phyloP scores from a whole-genome alignment of 1,139 yeast species.

The Hansenula sp. region DNA sequence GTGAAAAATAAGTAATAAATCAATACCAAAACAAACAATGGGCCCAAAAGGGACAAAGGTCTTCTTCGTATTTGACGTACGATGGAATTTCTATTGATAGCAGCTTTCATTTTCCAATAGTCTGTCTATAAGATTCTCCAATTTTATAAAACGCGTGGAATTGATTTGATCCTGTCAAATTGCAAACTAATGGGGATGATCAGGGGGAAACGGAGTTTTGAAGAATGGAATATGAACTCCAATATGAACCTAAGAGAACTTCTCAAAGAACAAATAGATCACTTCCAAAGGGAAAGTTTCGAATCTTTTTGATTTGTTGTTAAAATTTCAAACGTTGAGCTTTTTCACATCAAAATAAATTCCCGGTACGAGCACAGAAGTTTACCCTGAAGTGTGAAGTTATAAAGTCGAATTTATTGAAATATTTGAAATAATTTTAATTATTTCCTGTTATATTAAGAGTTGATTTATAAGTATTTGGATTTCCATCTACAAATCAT shows the following conservation, averaged over 20 bases:
- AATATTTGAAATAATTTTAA: background rate
- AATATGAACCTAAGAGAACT: no score
- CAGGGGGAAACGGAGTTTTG: no score
- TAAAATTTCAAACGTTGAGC: background rate
- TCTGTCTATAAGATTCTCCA: background rate
- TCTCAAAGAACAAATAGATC: no score
- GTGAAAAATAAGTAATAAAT: slow-evolving; percentile 40
- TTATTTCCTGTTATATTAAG: no score
- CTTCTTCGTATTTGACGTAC: slow-evolving; percentile 58
- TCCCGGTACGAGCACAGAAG: background rate
- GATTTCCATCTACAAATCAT: no score
- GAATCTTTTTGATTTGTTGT: no score
- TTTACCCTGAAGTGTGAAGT: background rate
- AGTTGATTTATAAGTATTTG: no score
- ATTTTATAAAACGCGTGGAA: background rate
- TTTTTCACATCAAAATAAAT: no score
- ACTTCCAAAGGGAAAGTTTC: no score
- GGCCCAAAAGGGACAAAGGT: slow-evolving; percentile 45
- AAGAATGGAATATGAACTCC: no score
- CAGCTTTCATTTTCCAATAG: slow-evolving; percentile 16
- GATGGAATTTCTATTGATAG: slow-evolving; percentile 30
- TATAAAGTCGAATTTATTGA: background rate
- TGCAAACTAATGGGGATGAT: no score
- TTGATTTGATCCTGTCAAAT: background rate
- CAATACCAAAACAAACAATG: slow-evolving; percentile 39